These are phyloP conservation scores for Plasmodium adleri DNA, from an alignment of 169 alveolate species.

Conservation along the genomic window DNA sequence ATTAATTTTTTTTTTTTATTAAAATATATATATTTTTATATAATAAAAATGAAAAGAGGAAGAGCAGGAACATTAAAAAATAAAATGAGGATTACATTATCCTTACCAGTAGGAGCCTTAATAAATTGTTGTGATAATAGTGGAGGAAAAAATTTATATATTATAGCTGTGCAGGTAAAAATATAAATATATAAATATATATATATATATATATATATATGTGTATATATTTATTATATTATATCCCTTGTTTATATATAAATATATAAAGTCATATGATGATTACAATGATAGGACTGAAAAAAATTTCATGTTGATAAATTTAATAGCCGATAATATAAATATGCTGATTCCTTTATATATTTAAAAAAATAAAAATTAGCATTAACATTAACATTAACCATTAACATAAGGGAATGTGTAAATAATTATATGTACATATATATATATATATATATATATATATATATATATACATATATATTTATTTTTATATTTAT, in stretches of 20 bases:
- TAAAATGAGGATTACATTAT: constrained; percentile 92
- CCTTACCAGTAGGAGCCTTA: constrained; percentile 98
- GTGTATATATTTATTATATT: not conserved
- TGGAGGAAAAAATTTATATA: constrained; percentile 98
- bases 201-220: not conserved
- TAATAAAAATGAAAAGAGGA: constrained; percentile 75
- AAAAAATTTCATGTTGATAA: constrained; percentile 40
- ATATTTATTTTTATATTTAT: not conserved
- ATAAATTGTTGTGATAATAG: constrained; percentile 99
- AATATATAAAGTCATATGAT: constrained; percentile 56
- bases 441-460: not conserved
- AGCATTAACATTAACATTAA: not conserved
- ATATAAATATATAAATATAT: not conserved
- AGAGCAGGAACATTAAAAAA: constrained; percentile 88
- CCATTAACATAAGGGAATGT: too few relatives aligned
- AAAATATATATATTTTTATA: not conserved
- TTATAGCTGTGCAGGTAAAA: constrained; percentile 95
- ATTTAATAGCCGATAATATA: constrained; percentile 36
- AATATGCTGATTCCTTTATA: constrained; percentile 37
- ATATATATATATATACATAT: not conserved
- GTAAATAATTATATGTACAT: not conserved
- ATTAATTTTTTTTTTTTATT: not conserved
- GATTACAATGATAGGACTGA: constrained; percentile 76
- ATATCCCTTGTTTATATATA: not conserved
- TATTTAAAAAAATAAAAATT: not conserved